Base-by-base conservation (phyloP, 768 basidiomycete species). In the Boletus sp. region DNA sequence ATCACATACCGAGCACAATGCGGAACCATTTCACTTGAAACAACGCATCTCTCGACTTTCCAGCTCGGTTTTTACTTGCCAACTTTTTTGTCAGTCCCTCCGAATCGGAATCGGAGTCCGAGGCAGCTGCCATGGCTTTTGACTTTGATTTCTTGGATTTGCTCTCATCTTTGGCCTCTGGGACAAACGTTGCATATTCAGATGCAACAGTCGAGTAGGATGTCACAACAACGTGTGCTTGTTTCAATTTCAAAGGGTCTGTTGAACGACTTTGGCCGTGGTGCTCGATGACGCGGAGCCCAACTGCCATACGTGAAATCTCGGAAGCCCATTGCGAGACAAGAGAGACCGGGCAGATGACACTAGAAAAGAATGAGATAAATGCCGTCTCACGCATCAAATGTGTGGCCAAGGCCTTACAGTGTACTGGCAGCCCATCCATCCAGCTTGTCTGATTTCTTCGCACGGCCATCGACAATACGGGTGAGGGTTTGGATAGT, bases 261-360 rank as follows among this genome's bases (percentile, higher is more conserved):
- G 83, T 83, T 2, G 90, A 81, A 25, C 96, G 80, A 30, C 64
- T 75, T 7, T 85, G 66, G 1, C 96, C 97, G 44, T 98, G 93
- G 67, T 98, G 94, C 49, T 89, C 83, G 14, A 86, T 70, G 4
- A 96, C 92, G 0, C 76, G 79, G 7, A 96, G 73, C 2, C 76
- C 77, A 4, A 78, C 75, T 0, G 83, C 83, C 75, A 88, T 84
- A 61, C 85, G 90, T 49, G 80, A 69, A 43, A 93, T 84, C 68
- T 99, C 96, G 8, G 82, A 76, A 10, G 86, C 86, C 96, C 96
- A 99, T 70, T 99, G 97, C 13, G 81, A 80, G 50, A 97, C 84
- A 13, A 99, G 82, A 14, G 90, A 83, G 13, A 97, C 79, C 3
- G 96, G 96, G 48, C 88, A 90, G 30, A 98, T 75, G 35, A 98